Base-by-base conservation (phyloP, 306 rosid species). In the Prunus campanulata region DNA sequence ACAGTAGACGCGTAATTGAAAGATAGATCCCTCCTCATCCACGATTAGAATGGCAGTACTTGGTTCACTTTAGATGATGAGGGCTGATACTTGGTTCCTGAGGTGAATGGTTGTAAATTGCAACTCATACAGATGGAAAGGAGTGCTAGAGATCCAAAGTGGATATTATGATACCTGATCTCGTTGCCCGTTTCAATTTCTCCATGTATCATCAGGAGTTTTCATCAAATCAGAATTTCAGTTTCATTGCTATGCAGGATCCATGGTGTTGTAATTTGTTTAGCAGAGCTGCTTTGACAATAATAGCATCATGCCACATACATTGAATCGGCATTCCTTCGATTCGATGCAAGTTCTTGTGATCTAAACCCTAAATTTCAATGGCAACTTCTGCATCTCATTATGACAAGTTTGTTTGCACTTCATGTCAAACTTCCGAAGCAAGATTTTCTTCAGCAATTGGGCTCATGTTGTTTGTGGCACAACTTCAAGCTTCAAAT, bases 1-100 rank as follows among this genome's bases (percentile, higher is more conserved):
- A 95, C 85, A 89, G 91, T 44, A 81, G 93, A 78, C 93, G 97
- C 12, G 92, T 90, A 54, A 87, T 95, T 71, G 92, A 90, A 85
- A 87, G 98, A 82, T 92, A 86, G 89, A 74, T 74, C 22, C 46
- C 16, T 8, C 46, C 16, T 8, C 11, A 2, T 74, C 35, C 69
- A 25, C 61, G 68, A 11, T 16, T 2, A 9, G 6, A 60, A 46
- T 73, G 49, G 24, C 25, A 65, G 48, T 65, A 11, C 25, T 65
- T 65, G 69, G 47, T 64, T 16, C 3, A 39, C 22, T 18, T 30
- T n/a, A 55, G 56, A 51, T 62, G 44, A 2, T 2, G 16, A 42
- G 7, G 54, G 8, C 3, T 15, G 20, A 59, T 59, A 5, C 19
- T 44, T 59, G 30, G 68, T 44, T 73, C 56, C 5, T 16, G 6